Conservation (phyloP, 768 basidiomycete genomes). For the Rhizopogon vinicolor region DNA sequence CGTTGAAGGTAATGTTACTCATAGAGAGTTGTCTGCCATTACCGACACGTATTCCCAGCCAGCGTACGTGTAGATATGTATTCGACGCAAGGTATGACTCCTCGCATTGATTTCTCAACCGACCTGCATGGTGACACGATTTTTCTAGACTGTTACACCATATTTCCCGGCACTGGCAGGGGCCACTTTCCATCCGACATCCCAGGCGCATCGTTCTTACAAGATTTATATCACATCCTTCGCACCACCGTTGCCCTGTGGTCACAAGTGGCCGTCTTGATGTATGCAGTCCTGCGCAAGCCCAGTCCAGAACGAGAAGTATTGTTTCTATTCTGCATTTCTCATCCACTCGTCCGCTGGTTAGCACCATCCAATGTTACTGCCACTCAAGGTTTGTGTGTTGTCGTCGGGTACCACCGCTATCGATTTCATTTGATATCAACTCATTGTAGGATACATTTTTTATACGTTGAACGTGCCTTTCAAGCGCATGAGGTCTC, state of each 20-base stretch:
- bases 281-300: conserved; percentile 12
- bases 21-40: not conserved
- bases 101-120: not conserved
- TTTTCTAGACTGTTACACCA: conserved; percentile 10
- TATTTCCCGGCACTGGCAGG: conserved; percentile 12
- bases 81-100: conserved; percentile 13
- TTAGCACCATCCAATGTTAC: conserved; percentile 30
- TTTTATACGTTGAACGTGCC: conserved; percentile 33
- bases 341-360: conserved; percentile 27
- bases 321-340: conserved; percentile 22
- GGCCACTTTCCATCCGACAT: conserved; percentile 27
- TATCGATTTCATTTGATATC: not conserved
- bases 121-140: not conserved
- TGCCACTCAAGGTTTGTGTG: conserved; percentile 29
- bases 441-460: conserved; percentile 28
- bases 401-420: not conserved
- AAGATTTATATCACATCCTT: conserved; percentile 17
- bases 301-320: conserved; percentile 22
- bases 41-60: conserved; percentile 14
- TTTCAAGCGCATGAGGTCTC: conserved; percentile 33
- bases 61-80: conserved; percentile 19
- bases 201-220: conserved; percentile 31
- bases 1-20: conserved; percentile 25
- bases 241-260: conserved; percentile 19
- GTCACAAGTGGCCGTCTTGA: conserved; percentile 19